Conservation (phyloP, 257 asterid genomes). For the Thymus quinquecostatus region DNA sequence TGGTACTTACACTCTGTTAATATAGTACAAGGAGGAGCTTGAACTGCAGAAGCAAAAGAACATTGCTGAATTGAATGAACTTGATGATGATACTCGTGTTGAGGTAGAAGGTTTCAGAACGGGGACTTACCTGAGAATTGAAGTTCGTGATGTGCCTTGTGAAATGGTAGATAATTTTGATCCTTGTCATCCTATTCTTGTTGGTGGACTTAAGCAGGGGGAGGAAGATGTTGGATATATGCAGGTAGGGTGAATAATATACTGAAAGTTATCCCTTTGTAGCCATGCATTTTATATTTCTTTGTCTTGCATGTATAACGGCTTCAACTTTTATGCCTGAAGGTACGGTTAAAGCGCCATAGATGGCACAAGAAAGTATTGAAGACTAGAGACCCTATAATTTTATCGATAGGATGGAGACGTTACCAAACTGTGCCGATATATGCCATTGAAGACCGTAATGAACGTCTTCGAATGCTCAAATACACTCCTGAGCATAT, state of each 20-base stretch:
- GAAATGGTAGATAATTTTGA: constrained; percentile 97
- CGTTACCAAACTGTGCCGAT: constrained; percentile 91
- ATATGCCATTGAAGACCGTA: constrained; percentile 89
- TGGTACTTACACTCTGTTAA: constrained; percentile 26
- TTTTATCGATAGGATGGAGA: constrained; percentile 98
- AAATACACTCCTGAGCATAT: constrained; percentile 98
- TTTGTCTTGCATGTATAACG: constrained; percentile 3
- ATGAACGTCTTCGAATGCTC: constrained; percentile 96
- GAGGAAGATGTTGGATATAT: constrained; percentile 95
- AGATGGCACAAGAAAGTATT: constrained; percentile 97
- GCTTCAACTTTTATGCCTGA: constrained; percentile 26
- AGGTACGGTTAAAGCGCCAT: constrained; percentile 92
- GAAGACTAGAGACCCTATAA: constrained; percentile 96
- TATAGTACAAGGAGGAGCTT: constrained; percentile 83
- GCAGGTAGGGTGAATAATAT: constrained; percentile 64
- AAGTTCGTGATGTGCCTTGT: constrained; percentile 80
- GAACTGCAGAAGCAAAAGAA: constrained; percentile 83
- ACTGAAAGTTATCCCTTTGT: constrained; percentile 4
- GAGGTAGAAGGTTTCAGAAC: constrained; percentile 91
- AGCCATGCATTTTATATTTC: not conserved
- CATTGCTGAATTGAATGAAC: constrained; percentile 82
- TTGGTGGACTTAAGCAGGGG: constrained; percentile 91
- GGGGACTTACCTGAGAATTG: constrained; percentile 88
- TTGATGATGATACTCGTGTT: constrained; percentile 82
- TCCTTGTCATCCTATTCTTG: constrained; percentile 86